These are phyloP conservation scores for Schizopora paradoxa DNA, from an alignment of 1,284 basidiomycete genomes.

Conservation along the genomic window DNA sequence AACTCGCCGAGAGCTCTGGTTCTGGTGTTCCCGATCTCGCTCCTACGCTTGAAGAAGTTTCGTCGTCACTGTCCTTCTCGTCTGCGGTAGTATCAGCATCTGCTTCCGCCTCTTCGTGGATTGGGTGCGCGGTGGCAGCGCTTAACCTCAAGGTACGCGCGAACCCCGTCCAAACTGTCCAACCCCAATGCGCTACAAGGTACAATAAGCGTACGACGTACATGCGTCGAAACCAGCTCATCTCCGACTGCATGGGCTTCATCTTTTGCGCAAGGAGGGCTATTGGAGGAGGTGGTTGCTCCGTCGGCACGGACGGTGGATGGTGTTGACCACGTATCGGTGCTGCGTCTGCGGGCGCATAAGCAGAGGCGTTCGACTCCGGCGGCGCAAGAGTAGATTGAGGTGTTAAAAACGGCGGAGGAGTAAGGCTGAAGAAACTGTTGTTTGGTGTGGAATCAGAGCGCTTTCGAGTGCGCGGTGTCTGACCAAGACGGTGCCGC, in stretches of 20 bases:
- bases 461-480: slow-evolving; percentile 17
- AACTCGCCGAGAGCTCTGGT: too few species aligned
- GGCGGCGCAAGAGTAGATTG: slow-evolving; percentile 4
- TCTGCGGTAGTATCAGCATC: slow-evolving; percentile 25
- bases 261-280: slow-evolving; percentile 24
- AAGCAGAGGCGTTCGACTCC: slow-evolving; percentile 1
- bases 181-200: slow-evolving; percentile 47
- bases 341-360: slow-evolving; percentile 1
- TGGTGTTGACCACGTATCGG: slow-evolving; percentile 9
- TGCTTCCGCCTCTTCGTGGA: slow-evolving; percentile 25
- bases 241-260: slow-evolving; percentile 15
- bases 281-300: slow-evolving; percentile 24
- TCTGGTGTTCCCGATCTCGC: too few species aligned
- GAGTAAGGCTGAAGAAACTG: too few species aligned
- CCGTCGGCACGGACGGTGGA: slow-evolving; percentile 6
- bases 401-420: too few species aligned
- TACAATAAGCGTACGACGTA: slow-evolving; percentile 49
- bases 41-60: slow-evolving; percentile 21
- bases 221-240: slow-evolving; percentile 38
- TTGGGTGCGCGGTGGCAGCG: slow-evolving; percentile 14
- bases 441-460: slow-evolving; percentile 13
- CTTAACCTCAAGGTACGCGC: slow-evolving; percentile 20
- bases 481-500: slow-evolving; percentile 21
- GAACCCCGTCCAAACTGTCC: slow-evolving; percentile 41
- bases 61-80: slow-evolving; percentile 38